Percentiles rank a stretch among this genome's conserved stretches.
Evolutionary conservation across 805 yeast genomes (phyloP).

Genomic region (Ogataea pilisensis): DNA sequence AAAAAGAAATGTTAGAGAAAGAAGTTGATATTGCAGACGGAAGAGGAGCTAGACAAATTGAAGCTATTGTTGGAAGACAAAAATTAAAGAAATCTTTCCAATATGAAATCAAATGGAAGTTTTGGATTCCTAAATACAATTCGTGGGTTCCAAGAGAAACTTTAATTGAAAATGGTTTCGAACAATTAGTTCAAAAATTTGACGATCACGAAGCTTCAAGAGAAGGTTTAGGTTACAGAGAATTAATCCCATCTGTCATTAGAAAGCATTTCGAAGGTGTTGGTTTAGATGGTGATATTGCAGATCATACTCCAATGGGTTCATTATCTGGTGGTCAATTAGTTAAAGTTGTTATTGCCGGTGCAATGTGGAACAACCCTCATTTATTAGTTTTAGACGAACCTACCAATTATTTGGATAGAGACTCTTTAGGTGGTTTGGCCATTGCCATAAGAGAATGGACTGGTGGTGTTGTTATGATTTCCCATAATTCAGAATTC

Average conservation of each 20-base stretch:
- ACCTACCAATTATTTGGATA: constrained; percentile 96
- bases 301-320: constrained; percentile 97
- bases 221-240: constrained; percentile 98
- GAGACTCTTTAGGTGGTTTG: constrained; percentile 96
- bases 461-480: constrained; percentile 98
- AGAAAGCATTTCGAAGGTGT: constrained; percentile 96
- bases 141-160: constrained; percentile 88
- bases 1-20: constrained; percentile 70
- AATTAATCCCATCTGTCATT: constrained; percentile 84
- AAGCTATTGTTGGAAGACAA: constrained; percentile 96
- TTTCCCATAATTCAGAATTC: constrained; percentile 94
- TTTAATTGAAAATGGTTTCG: constrained; percentile 79
- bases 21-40: constrained; percentile 82
- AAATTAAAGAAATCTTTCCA: constrained; percentile 95
- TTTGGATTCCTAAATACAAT: constrained; percentile 88
- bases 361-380: constrained; percentile 99
- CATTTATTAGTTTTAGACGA: constrained; percentile 94
- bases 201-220: constrained; percentile 99
- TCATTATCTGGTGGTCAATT: constrained; percentile 97
- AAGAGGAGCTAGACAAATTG: constrained; percentile 76
- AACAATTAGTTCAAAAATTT: constrained; percentile 84
- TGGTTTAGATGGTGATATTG: constrained; percentile 96
- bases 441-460: constrained; percentile 98
- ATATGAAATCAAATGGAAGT: constrained; percentile 93
- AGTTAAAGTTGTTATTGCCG: constrained; percentile 97